Conservation (phyloP, 2,329 filamentous ascomycete species). For the Xylariales sp. region DNA sequence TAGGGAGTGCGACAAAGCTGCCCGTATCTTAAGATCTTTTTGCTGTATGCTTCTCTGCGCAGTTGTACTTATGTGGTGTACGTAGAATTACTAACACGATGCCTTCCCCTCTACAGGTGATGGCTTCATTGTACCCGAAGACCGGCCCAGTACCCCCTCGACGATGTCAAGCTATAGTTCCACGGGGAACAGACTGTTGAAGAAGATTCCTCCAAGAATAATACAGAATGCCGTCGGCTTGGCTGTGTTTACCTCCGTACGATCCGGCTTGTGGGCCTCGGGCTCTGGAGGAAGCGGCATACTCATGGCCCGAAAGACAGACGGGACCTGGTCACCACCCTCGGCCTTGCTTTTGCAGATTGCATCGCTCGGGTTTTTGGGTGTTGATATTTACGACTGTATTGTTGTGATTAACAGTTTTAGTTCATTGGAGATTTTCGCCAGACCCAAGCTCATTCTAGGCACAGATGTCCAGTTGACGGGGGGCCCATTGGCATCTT, state of each 20-base stretch:
- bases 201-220: slow-evolving; percentile 82
- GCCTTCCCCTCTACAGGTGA: slow-evolving; percentile 35
- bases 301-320: slow-evolving; percentile 75
- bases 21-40: slow-evolving; percentile 83
- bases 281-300: slow-evolving; percentile 89
- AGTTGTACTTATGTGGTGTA: no score
- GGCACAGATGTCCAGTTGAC: slow-evolving; percentile 76
- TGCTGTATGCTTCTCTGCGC: slow-evolving; percentile 60
- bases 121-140: slow-evolving; percentile 48
- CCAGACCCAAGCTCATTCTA: slow-evolving; percentile 71
- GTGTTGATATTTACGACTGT: slow-evolving; percentile 94
- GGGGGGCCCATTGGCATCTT: slow-evolving; percentile 65
- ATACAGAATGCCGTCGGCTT: slow-evolving; percentile 87
- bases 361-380: slow-evolving; percentile 81
- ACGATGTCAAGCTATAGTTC: slow-evolving; percentile 38
- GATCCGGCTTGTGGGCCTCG: slow-evolving; percentile 85
- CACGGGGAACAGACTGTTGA: slow-evolving; percentile 52
- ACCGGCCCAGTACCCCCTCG: slow-evolving; percentile 25
- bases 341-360: slow-evolving; percentile 90
- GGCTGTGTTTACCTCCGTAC: slow-evolving; percentile 94
- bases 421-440: slow-evolving; percentile 79
- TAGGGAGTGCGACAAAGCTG: slow-evolving; percentile 87
- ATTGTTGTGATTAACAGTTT: slow-evolving; percentile 89
- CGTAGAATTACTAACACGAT: not conserved
- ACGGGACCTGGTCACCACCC: slow-evolving; percentile 87